Base-by-base conservation (phyloP, 352 stramenopile genomes). In the Phytophthora chlamydospora region DNA sequence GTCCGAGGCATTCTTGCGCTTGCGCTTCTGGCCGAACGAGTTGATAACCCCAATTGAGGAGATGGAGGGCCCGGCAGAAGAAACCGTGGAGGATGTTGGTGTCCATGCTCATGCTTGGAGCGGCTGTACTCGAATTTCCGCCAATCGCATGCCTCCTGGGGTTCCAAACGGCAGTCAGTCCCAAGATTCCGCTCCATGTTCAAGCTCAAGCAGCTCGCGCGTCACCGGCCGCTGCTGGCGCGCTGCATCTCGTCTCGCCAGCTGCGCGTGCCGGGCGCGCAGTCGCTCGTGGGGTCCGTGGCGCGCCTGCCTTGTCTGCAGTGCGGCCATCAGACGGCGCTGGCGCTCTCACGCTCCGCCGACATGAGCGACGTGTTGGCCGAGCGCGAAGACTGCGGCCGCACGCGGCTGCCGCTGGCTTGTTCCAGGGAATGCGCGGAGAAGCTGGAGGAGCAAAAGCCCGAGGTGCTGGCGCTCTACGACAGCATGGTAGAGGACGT, bases 221-320 rank as follows among this genome's bases (percentile, higher is more conserved):
- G 46, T 19, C 55, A 14, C 10, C 49, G 21, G 4, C 62, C 46
- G 21, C 17, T 45, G 17, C 13, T 56, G 32, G 51, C 58, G 12
- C 62, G 57, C 32, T 39, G 24, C 14, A 39, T 70, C 6, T 76
- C 64, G 1, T 21, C 44, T 2, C 58, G 45, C 16, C 54, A 65
- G 21, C 24, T 73, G 34, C 42, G 49, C 21, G 32, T 68, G 9
- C 50, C 54, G 10, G 54, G 61, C 6, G 53, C 56, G 13, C 65
- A 63, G n/a, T 62, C 62, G 27, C 68, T 82, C 24, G 39, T 88
- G 19, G 55, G 61, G 10, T 33, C 62, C 17, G 50, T 89, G 33
- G 72, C 76, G 13, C 62, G 60, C 6, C 66, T 75, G 3, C 78
- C 81, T 7, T 90, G 81, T 54, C 64, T 90, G 13, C 56, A 82